Evolutionary conservation across 73 alveolate genomes (phyloP).

Genomic region (Paramecium bursaria): DNA sequence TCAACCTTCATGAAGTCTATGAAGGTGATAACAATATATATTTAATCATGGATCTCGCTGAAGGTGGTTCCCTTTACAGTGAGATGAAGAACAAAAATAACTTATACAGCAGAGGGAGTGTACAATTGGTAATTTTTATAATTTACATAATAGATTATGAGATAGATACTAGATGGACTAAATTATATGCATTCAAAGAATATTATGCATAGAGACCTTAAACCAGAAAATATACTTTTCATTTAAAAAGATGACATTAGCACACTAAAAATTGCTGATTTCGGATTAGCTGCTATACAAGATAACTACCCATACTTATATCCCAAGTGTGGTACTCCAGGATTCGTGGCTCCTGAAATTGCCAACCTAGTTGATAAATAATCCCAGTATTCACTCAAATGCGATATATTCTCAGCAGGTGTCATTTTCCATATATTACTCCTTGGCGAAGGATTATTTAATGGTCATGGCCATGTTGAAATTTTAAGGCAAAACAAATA

Average conservation of each 20-base stretch:
- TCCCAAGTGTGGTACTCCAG: conserved; percentile 94
- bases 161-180: conserved; percentile 88
- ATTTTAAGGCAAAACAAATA: conserved; percentile 31
- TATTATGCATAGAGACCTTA: conserved; percentile 96
- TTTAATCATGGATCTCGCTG: conserved; percentile 15
- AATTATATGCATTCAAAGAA: conserved; percentile 93
- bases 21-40: conserved; percentile 50
- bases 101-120: neutral
- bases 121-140: neutral
- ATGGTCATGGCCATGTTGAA: conserved; percentile 32
- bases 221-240: conserved; percentile 97
- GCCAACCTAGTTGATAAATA: conserved; percentile 43
- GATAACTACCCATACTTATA: conserved; percentile 82
- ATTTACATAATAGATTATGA: conserved; percentile 73
- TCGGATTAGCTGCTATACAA: conserved; percentile 93
- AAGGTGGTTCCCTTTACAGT: conserved; percentile 27
- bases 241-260: conserved; percentile 85
- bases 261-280: conserved; percentile 86
- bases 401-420: conserved; percentile 56
- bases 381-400: neutral
- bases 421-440: conserved; percentile 34
- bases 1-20: conserved; percentile 50
- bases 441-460: conserved; percentile 37
- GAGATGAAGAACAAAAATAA: conserved; percentile 12
- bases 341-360: conserved; percentile 91